Base-by-base conservation (phyloP, 805 yeast genomes). In the Metschnikowia reukaufii region DNA sequence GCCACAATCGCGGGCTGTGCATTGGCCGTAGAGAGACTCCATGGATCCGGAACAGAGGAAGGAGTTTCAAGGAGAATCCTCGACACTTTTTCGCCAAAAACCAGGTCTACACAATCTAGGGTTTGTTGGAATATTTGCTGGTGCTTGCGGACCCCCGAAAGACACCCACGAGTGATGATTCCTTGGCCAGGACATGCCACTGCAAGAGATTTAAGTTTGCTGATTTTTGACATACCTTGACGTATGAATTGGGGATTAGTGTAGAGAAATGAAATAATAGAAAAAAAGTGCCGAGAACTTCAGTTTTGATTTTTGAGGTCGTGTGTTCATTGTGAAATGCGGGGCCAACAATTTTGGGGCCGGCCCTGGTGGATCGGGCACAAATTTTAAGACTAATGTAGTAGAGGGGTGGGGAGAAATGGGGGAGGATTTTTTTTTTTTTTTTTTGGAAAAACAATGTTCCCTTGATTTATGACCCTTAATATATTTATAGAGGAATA, bases 1-100 rank as follows among this genome's bases (percentile, higher is more conserved):
- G 75, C 65, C 25, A 79, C 60, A 9, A 79, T 72, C 19, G 82
- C 74, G 3, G 83, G 83, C 64, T 79, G 84, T 18, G 82, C 82
- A 54, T 74, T 66, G 36, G 58, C 46, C 15, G 60, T 55, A 33
- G 52, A 43, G n/a, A 45, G 43, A 39, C 48, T 44, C 58, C 58
- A 55, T 6, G 45, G 10, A 20, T 52, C 57, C 20, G 50, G 38
- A 23, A n/a, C n/a, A 9, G 34, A 17, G 12, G 47, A 42, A 8
- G 55, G 46, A 10, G 16, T 32, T 18, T 40, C 50, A 19, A 53
- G 35, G 16, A 56, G 58, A 33, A 43, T 30, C 4, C 30, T 10
- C 29, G 52, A 44, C 25, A 53, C 51, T 13, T 29, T 21, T 25
- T 42, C 39, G 36, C 53, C 51, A 23, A 51, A 45, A 3, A 44